Evolutionary conservation across 2,329 filamentous ascomycete genomes (phyloP).

Genomic region (Trichoderma brevicompactum): DNA sequence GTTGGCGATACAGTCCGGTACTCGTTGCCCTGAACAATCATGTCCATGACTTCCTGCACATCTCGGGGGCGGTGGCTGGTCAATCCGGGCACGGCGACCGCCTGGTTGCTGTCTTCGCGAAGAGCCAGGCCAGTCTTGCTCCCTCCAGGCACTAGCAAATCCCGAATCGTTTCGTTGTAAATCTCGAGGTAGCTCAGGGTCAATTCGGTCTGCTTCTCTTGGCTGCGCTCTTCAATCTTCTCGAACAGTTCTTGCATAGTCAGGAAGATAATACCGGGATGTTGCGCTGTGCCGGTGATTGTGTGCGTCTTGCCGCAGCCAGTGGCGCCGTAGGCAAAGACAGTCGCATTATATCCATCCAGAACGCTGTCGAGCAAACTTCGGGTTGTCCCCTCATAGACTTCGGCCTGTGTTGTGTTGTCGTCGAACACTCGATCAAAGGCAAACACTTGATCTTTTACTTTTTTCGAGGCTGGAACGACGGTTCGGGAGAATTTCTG

Average conservation of each 20-base stretch:
- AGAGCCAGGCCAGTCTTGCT: conserved; percentile 87
- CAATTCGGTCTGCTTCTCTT: conserved; percentile 87
- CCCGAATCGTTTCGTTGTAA: conserved; percentile 98
- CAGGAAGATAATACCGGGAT: conserved; percentile 96
- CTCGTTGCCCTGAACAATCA: conserved; percentile 94
- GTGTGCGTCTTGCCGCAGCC: conserved; percentile 99
- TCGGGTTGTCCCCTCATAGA: conserved; percentile 92
- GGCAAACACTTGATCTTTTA: conserved; percentile 96
- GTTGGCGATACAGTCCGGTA: conserved; percentile 95
- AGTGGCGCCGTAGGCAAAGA: conserved; percentile 97
- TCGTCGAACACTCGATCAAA: conserved; percentile 98
- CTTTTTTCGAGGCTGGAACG: conserved; percentile 81
- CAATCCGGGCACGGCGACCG: conserved; percentile 86
- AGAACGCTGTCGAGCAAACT: conserved; percentile 91
- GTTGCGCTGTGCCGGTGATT: conserved; percentile 87
- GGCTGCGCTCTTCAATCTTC: conserved; percentile 82
- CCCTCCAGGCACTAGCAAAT: conserved; percentile 83
- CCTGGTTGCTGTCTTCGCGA: conserved; percentile 90
- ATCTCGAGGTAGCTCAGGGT: conserved; percentile 96
- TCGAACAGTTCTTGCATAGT: conserved; percentile 99
- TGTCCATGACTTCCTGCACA: conserved; percentile 98
- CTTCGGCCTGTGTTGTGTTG: conserved; percentile 86
- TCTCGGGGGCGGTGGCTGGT: conserved; percentile 90
- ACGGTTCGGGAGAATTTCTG: conserved; percentile 85
- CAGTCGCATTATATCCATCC: conserved; percentile 97